phyloP scores from a whole-genome alignment of 805 yeast genomes.

The Pichia kluyveri region DNA sequence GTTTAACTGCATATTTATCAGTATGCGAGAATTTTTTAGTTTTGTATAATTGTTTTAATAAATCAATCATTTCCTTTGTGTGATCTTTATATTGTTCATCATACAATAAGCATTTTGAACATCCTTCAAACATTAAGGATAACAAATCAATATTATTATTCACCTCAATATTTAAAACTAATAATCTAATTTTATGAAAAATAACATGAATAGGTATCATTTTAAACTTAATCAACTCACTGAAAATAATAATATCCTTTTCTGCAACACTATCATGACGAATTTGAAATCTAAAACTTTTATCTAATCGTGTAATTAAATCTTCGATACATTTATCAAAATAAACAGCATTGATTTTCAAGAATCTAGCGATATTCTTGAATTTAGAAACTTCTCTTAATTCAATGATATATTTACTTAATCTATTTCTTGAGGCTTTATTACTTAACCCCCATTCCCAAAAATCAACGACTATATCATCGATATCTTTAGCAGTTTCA shows the following conservation, averaged over 20 bases:
- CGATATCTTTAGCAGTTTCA: constrained; percentile 39
- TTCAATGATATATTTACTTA: constrained; percentile 47
- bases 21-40: constrained; percentile 41
- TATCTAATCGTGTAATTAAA: constrained; percentile 46
- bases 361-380: constrained; percentile 53
- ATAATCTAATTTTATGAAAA: constrained; percentile 61
- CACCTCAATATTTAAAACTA: constrained; percentile 42
- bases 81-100: constrained; percentile 46
- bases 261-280: constrained; percentile 44
- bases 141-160: constrained; percentile 61
- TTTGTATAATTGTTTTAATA: constrained; percentile 42
- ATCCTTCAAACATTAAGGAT: constrained; percentile 59
- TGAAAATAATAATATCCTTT: constrained; percentile 51
- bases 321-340: constrained; percentile 45
- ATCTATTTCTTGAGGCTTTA: constrained; percentile 60
- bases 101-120: constrained; percentile 58
- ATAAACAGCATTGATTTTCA: constrained; percentile 46
- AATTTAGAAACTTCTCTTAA: constrained; percentile 37
- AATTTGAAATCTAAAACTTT: constrained; percentile 52
- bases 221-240: constrained; percentile 71
- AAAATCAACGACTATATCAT: constrained; percentile 37
- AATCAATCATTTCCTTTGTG: constrained; percentile 54
- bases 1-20: constrained; percentile 50
- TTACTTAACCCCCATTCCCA: constrained; percentile 48
- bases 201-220: constrained; percentile 61